Base-by-base conservation (phyloP, 2,329 filamentous ascomycete species). In the Penicillium fuscoglaucum region DNA sequence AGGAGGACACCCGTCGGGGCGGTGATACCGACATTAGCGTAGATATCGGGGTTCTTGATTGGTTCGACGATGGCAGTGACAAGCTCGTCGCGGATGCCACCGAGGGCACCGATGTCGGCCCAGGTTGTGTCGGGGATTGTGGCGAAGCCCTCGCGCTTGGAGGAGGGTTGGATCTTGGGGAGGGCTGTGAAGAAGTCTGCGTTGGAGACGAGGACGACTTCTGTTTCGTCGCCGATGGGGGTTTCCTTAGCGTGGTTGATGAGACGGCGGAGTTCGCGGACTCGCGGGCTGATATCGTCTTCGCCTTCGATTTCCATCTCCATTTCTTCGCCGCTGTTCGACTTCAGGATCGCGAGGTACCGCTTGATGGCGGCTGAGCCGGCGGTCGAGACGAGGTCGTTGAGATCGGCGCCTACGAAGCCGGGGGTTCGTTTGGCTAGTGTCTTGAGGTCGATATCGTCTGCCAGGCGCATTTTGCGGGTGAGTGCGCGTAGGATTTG, bases 41-140 rank as follows among this genome's bases (percentile, higher is more conserved):
- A 98, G 43, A 87, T 80, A 35, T 90, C 87, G 0, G 95, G 95
- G 55, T 89, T 80, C 65, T 88, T 87, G 76, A 99, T 98, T 1
- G 93, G 93, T 21, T 91, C 87, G 44, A 98, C 91, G 68, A 99
- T 96, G 45, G 91, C 91, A 70, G 88, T 87, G 66, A 90, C 83
- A 6, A 99, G 87, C 71, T 95, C 88, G 58, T 91, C 84, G 39
- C 93, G 90, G 5, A 96, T 87, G n/a, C 82, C 81, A 45, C 85
- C 79, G 15, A 99, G 83, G 7, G 93, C 93, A 59, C 95, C 95
- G 52, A 99, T 92, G 69, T 98, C 90, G 46, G 87, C 82, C 91
- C 95, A 99, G 0, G 91, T 96, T 6, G 95, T 93, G 71, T 93
- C 88, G 8, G 95, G 95, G 45, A 98, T 91, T 0, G 91, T 95